Conservation (phyloP, 2,329 filamentous ascomycete genomes). For the Calonectria pauciramosa region DNA sequence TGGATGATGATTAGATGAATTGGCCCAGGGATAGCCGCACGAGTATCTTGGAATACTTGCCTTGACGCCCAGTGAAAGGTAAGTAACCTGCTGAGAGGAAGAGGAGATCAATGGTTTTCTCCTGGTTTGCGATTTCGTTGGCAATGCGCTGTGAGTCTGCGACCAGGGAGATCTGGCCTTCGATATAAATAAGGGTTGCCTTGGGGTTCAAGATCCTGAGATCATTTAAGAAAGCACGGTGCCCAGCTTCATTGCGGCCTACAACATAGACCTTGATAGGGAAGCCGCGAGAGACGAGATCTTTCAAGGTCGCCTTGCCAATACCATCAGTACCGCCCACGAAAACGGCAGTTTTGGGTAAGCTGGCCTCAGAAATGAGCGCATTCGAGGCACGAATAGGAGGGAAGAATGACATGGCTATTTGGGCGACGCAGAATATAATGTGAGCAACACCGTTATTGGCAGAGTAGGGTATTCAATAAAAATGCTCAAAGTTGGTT, state of each 20-base stretch:
- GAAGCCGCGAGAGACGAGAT: background rate
- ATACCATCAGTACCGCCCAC: conserved; percentile 3
- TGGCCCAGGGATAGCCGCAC: background rate
- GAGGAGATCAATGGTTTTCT: background rate
- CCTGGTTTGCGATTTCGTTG: background rate
- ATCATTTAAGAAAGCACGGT: background rate
- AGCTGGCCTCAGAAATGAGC: background rate
- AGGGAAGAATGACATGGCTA: background rate
- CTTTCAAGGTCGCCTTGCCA: background rate
- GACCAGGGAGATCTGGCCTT: conserved; percentile 6
- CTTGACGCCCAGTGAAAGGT: conserved; percentile 3
- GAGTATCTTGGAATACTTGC: background rate
- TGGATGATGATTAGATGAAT: background rate
- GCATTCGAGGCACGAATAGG: background rate
- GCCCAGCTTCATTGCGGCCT: background rate
- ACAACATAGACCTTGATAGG: conserved; percentile 6
- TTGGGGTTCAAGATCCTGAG: background rate
- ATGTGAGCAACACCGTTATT: too few relatives aligned
- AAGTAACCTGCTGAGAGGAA: background rate
- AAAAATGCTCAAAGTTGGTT: too few relatives aligned
- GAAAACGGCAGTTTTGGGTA: background rate
- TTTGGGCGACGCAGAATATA: background rate
- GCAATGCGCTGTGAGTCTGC: background rate
- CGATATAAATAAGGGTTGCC: background rate
- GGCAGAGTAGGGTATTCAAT: too few relatives aligned